A percentile compares a stretch with the other conserved stretches of the same genome.
phyloP scores from a whole-genome alignment of 352 stramenopile genomes.

The Aphanomyces invadans region DNA sequence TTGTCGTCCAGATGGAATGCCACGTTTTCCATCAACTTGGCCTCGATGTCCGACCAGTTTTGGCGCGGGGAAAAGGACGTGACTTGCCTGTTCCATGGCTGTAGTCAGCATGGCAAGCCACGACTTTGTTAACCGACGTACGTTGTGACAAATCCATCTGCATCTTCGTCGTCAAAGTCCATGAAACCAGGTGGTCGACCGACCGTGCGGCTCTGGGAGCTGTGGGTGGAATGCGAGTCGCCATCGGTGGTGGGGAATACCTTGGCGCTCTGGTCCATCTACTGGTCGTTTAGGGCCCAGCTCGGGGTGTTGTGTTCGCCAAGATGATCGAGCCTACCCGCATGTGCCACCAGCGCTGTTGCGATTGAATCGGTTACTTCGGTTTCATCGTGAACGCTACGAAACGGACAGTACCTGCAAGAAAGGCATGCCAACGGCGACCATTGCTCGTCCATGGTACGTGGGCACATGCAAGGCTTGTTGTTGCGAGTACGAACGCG shows the following conservation, averaged over 20 bases:
- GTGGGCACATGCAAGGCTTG: too few relatives aligned
- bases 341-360: too few relatives aligned
- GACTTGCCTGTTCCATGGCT: neutral
- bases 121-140: too few relatives aligned
- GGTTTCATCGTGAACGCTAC: too few relatives aligned
- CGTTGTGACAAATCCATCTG: slow-evolving; percentile 9
- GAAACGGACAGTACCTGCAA: too few relatives aligned
- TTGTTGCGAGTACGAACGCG: too few relatives aligned
- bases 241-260: neutral
- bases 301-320: too few relatives aligned
- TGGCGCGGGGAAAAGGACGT: neutral
- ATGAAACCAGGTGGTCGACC: neutral
- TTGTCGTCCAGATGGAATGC: neutral
- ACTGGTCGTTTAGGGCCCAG: neutral
- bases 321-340: too few relatives aligned
- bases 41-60: slow-evolving; percentile 11
- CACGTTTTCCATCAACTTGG: neutral
- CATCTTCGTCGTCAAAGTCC: slow-evolving; percentile 2
- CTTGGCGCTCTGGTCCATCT: neutral
- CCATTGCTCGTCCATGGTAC: too few relatives aligned
- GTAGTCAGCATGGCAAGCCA: too few relatives aligned
- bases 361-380: too few relatives aligned
- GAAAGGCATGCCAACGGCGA: too few relatives aligned
- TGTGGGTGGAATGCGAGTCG: neutral
- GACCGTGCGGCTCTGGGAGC: neutral